Evolutionary conservation across 257 asterid species (phyloP), one percentile per base, ranked within the genome.

Genomic region (Nemophila menziesii): DNA sequence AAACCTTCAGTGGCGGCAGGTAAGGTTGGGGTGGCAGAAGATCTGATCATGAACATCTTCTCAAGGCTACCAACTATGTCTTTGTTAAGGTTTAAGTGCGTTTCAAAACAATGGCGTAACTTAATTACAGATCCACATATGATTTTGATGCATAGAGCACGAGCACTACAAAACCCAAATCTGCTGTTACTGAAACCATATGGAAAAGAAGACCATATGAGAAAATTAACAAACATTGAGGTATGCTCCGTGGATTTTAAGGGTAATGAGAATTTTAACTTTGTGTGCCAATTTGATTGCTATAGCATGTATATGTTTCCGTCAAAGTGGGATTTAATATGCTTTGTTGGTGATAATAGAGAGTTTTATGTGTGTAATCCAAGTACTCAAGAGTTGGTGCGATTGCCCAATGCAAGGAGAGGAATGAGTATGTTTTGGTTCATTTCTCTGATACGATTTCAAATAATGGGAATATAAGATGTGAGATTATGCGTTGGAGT

Each of bases 341-440:
- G 76, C 69, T 68, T 75, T 37, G 71, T 68, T 57, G 58, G 73
- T 57, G 70, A 63, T 4, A 24, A 24, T 34, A 59, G 54, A 33
- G 79, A 71, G 53, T 75, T 75, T 33, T 68, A 72, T 40, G 69
- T 62, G 33, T 72, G 85, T 22, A 75, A 75, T 14, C 85, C 85
- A 47, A 61, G 67, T 20, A 68, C 72, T 5, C 78, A 67, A 48
- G 60, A 65, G 39, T 52, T 59, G 75, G 5, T 16, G 55, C 62
- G 65, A 46, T 57, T 72, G 57, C 75, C 80, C 1, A 72, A 72
- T 60, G 70, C 69, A 6, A 72, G 56, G 75, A 57, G 45, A 66
- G 43, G 22, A 60, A 65, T 49, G 84, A 75, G 64, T 75, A 75
- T 56, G 57, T 72, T 39, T 63, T 75, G 56, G 71, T 75, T 69